Evolutionary conservation across 306 rosid genomes (phyloP), one percentile per base, ranked within the genome.

Genomic region (Calophaca sinica): DNA sequence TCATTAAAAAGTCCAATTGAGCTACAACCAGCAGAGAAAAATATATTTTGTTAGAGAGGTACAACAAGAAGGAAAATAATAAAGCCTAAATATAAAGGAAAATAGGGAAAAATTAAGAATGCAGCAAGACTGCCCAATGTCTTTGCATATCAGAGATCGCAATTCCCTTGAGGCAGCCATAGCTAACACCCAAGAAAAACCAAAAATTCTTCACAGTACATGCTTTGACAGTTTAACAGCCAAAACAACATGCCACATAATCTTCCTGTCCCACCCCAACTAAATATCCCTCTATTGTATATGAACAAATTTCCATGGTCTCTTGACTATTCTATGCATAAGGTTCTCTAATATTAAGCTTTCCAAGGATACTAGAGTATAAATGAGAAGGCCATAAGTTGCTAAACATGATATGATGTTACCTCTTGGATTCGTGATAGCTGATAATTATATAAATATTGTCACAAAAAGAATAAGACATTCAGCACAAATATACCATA

Each of bases 301-400:
- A 61, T 52, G 66, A 60, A 57, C 35, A 46, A 13, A 46, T 36
- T 20, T 20, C 41, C 38, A 60, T n/a, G 12, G 54, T 52, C 77
- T 14, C 31, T 20, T 66, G 26, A 26, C 10, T 62, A 69, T 69
- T 46, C 54, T 33, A 62, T 13, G 9, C 14, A 51, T 20, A 52
- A 9, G 64, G 5, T 36, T 74, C 42, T 58, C 75, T 58, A 46
- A 45, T 68, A 77, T 57, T 72, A 57, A 12, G 52, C 41, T 49
- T 13, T 20, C 0, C 26, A 20, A 20, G 26, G 0, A 20, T 20
- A 20, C 26, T 62, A 15, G 36, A 62, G 35, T n/a, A 62, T 14
- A 71, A 15, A 79, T 66, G 72, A 78, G 36, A 79, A 70, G 64
- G 63, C 45, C 49, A 28, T 26, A 77, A 68, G 74, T 36, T 13